Evolutionary conservation across 352 stramenopile species (phyloP), one percentile per base, ranked within the genome.

Genomic region (Stramenopiles sp.): DNA sequence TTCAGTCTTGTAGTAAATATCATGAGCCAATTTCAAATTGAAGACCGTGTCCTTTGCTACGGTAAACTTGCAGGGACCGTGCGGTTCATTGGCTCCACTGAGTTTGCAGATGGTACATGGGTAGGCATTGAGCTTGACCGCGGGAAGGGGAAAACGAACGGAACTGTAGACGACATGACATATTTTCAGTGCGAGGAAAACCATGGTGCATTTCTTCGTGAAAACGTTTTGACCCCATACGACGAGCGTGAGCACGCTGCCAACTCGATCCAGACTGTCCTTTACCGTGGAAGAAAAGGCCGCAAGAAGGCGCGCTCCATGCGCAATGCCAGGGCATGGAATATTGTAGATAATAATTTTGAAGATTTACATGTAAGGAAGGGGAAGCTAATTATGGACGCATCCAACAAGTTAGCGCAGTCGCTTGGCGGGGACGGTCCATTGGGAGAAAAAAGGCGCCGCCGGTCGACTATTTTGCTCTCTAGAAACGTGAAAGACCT

Each of bases 91-190:
- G 77, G 77, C 32, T 25, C 63, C 48, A 74, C 75, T 34, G 1
- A 73, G 36, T 76, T 78, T 4, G 31, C 1, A 1, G 1, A 36
- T 0, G 78, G 80, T 74, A 63, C 73, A 3, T 81, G 77, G 69
- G 69, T 94, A 35, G 89, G 89, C 43, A 82, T 96, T 3, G 87
- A 96, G 76, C 83, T 96, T 34, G 83, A 88, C 34, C 86, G 85
- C 12, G 81, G 87, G 31, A 77, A 80, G 4, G 89, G 89, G 18
- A 84, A 93, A 76, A 49, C 68, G 18, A 75, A 95, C 78, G 89
- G 89, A 33, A 79, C 78, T n/a, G 74, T 89, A 1, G 82, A 91
- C 34, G 88, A 88, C 36, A 80, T 85, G 53, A 82, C 81, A 2
- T 80, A 88, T 34, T 96, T 96, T 81, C 78, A 88, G 79, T 89